Conservation (phyloP, 2,329 filamentous ascomycete genomes). For the Akanthomyces muscarius region DNA sequence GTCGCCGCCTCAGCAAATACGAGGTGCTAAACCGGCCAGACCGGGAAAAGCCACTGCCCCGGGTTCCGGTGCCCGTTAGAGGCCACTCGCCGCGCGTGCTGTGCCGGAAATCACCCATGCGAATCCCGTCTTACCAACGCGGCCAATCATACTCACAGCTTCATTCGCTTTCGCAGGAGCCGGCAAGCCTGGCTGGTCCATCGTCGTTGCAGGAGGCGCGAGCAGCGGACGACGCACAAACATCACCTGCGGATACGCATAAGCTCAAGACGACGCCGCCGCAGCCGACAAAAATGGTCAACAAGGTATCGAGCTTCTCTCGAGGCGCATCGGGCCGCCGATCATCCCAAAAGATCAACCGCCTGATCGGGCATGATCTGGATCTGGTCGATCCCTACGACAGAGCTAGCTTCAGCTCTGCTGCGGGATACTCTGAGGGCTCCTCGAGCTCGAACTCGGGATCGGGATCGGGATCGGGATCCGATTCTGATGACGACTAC, state of each 20-base stretch:
- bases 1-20: constrained; percentile 15
- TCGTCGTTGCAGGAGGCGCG: neutral
- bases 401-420: neutral
- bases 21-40: neutral
- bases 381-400: constrained; percentile 20
- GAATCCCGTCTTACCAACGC: neutral
- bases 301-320: constrained; percentile 1
- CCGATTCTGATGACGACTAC: neutral
- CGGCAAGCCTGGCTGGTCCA: neutral
- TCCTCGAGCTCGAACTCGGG: neutral
- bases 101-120: neutral
- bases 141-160: neutral
- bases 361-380: constrained; percentile 40
- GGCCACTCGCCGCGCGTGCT: neutral
- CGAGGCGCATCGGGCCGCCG: constrained; percentile 23
- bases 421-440: neutral
- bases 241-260: neutral
- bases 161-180: neutral
- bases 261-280: neutral
- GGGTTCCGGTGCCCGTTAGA: neutral
- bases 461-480: neutral
- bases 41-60: constrained; percentile 8
- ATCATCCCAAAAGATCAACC: constrained; percentile 38
- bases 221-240: neutral
- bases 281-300: neutral